phyloP scores from a whole-genome alignment of 257 asterid species.

The Leptodermis oblonga region DNA sequence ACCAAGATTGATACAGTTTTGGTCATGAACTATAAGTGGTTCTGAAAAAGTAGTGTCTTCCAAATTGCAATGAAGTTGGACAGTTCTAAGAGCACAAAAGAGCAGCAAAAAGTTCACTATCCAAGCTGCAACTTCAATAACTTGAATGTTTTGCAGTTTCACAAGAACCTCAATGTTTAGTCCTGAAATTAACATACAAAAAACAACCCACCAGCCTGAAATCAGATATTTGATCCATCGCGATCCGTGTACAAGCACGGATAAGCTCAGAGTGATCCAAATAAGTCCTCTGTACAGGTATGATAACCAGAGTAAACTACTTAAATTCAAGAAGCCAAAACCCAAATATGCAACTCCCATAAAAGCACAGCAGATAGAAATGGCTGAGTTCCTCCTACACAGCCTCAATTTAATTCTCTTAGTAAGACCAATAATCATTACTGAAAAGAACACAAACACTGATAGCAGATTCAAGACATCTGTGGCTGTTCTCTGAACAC shows the following conservation, averaged over 20 bases:
- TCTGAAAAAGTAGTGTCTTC: conserved; percentile 24
- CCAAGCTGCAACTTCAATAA: conserved; percentile 50
- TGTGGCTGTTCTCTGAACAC: conserved; percentile 28
- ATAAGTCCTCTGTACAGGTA: conserved; percentile 39
- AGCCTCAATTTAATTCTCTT: conserved; percentile 19
- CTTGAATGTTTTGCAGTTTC: conserved; percentile 16
- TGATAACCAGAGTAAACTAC: conserved; percentile 27
- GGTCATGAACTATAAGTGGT: conserved; percentile 35
- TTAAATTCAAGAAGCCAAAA: conserved; percentile 26
- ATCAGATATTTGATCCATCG: conserved; percentile 35
- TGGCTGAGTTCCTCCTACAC: conserved; percentile 22
- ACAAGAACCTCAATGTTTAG: conserved; percentile 31
- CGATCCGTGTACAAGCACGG: conserved; percentile 42
- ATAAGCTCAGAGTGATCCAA: conserved; percentile 46
- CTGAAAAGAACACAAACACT: conserved; percentile 32
- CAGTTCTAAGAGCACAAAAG: conserved; percentile 33
- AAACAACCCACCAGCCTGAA: conserved; percentile 54
- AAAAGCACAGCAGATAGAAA: conserved; percentile 38
- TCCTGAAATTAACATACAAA: conserved; percentile 39
- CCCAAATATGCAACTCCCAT: conserved; percentile 35
- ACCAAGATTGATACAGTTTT: conserved; percentile 7
- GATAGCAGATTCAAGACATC: conserved; percentile 38
- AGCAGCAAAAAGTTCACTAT: conserved; percentile 43
- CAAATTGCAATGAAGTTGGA: conserved; percentile 16
- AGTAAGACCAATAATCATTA: conserved; percentile 18